Percentiles rank a stretch among this genome's conserved stretches.
phyloP scores from a whole-genome alignment of 2,329 filamentous ascomycete genomes.

The Geosmithia putterillii region DNA sequence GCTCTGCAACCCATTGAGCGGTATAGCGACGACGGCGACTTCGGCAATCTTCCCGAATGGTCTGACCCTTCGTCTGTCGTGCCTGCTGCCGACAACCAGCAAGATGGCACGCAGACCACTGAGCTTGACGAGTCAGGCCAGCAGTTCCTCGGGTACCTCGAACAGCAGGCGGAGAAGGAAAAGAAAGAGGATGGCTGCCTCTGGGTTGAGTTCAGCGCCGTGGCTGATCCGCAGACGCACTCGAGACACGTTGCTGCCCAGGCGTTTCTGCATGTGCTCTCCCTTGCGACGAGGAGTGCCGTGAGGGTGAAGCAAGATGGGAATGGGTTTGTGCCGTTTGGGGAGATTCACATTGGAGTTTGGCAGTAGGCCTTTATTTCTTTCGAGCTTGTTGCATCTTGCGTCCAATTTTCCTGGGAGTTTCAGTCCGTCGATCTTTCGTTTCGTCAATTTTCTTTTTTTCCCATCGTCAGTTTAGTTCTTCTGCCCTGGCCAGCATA shows the following conservation, averaged over 20 bases:
- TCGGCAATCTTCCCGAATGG: too few species aligned
- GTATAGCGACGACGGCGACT: slow-evolving; percentile 35
- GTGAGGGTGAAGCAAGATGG: slow-evolving; percentile 50
- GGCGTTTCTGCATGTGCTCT: slow-evolving; percentile 63
- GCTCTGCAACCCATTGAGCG: slow-evolving; percentile 28
- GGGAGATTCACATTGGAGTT: slow-evolving; percentile 32
- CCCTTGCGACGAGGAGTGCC: slow-evolving; percentile 53
- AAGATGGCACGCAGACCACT: too few species aligned
- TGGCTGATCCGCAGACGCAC: slow-evolving; percentile 46
- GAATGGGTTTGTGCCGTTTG: slow-evolving; percentile 25
- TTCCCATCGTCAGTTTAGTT: too few species aligned
- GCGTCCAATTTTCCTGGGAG: too few species aligned
- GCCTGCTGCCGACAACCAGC: too few species aligned
- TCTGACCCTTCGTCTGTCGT: too few species aligned
- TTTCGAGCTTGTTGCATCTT: too few species aligned
- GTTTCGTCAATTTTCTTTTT: too few species aligned
- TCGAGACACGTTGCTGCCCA: slow-evolving; percentile 57
- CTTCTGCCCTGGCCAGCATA: too few species aligned
- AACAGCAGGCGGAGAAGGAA: slow-evolving; percentile 19
- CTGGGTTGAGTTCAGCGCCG: slow-evolving; percentile 54
- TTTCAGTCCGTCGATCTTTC: too few species aligned
- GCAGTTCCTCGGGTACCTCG: slow-evolving; percentile 32
- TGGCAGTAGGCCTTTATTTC: too few species aligned
- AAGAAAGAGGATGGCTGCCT: slow-evolving; percentile 18
- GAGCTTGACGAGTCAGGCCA: slow-evolving; percentile 31